These are phyloP conservation scores for Trichoderma pleuroti DNA, from an alignment of 2,329 filamentous ascomycete species.

Conservation along the genomic window DNA sequence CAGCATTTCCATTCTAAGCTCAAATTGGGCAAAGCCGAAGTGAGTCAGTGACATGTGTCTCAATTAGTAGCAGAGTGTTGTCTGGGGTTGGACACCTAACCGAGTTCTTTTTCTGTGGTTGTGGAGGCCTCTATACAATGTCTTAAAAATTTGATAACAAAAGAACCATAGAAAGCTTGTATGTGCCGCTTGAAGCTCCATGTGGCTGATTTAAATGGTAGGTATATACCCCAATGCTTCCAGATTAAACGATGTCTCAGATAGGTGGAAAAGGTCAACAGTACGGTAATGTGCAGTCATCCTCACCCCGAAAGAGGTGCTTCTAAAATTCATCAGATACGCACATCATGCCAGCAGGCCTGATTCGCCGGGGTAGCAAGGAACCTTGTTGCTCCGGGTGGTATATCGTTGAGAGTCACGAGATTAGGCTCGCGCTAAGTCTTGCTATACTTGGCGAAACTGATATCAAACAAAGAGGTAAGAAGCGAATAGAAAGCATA, in stretches of 20 bases:
- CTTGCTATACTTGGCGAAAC: neutral
- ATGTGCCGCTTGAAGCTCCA: neutral
- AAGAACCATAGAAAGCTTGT: neutral
- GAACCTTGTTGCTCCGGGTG: neutral
- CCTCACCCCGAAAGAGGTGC: neutral
- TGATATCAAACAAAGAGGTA: neutral
- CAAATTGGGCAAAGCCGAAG: neutral
- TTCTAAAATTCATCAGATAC: neutral
- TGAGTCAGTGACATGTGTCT: neutral
- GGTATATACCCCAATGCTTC: neutral
- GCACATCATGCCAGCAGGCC: neutral
- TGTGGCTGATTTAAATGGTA: neutral
- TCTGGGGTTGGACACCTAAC: neutral
- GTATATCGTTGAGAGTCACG: neutral
- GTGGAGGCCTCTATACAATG: neutral
- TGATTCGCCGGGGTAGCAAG: neutral
- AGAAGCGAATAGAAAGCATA: neutral
- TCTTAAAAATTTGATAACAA: neutral
- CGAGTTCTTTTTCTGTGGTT: neutral
- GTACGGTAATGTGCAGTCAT: neutral
- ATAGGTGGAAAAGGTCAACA: neutral
- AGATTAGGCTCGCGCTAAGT: neutral
- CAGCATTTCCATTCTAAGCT: neutral
- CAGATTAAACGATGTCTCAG: neutral
- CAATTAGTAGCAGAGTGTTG: neutral